Conservation (phyloP, 1,284 basidiomycete species). For the Hymenochaete sp. region DNA sequence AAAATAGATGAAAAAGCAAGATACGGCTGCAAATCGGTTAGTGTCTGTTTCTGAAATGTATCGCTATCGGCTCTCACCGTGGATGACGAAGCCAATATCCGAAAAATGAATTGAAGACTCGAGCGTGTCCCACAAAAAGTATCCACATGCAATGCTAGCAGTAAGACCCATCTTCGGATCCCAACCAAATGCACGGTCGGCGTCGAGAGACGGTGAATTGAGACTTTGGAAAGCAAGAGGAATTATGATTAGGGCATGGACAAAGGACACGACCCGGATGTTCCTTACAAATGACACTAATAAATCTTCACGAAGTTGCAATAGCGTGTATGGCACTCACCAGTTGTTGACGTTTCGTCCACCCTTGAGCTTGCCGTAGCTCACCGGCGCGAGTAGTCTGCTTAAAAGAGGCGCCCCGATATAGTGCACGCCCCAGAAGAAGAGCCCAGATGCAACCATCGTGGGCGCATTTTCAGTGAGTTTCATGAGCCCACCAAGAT, state of each 20-base stretch:
- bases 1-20: slow-evolving; percentile 51
- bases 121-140: slow-evolving; percentile 58
- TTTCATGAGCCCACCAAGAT: slow-evolving; percentile 23
- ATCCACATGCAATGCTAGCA: slow-evolving; percentile 48
- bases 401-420: slow-evolving; percentile 42
- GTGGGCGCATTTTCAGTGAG: slow-evolving; percentile 59
- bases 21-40: slow-evolving; percentile 32
- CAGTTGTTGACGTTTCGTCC: slow-evolving; percentile 44
- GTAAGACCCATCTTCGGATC: slow-evolving; percentile 38
- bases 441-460: slow-evolving; percentile 50
- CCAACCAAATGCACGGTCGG: slow-evolving; percentile 52
- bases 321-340: slow-evolving; percentile 26
- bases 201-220: slow-evolving; percentile 31
- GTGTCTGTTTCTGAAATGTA: background rate
- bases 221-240: slow-evolving; percentile 39
- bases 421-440: slow-evolving; percentile 42
- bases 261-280: slow-evolving; percentile 47
- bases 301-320: no score
- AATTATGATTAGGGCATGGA: slow-evolving; percentile 45
- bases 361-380: slow-evolving; percentile 35
- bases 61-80: slow-evolving; percentile 35
- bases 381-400: slow-evolving; percentile 32
- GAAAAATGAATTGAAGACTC: slow-evolving; percentile 48
- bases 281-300: no score
- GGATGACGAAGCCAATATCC: slow-evolving; percentile 54